These are phyloP conservation scores for Trifolium subterraneum DNA, from an alignment of 306 rosid genomes.

Conservation along the genomic window DNA sequence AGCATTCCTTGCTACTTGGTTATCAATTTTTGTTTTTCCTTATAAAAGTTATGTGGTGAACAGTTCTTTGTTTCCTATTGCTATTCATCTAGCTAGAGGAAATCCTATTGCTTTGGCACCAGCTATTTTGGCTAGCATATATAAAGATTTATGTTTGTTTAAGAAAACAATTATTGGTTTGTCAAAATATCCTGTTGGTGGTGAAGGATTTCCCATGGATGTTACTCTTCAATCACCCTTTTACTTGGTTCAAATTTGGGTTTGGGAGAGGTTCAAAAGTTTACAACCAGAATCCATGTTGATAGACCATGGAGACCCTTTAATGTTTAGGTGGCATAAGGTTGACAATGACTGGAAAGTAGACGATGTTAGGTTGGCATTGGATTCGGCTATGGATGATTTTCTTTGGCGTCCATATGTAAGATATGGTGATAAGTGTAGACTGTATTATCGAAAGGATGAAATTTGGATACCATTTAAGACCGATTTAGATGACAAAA, in stretches of 20 bases:
- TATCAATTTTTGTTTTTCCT: constrained; percentile 60
- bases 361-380: background rate
- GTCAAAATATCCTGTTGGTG: background rate
- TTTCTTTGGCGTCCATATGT: background rate
- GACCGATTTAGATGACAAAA: constrained; percentile 21
- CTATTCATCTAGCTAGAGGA: constrained; percentile 55
- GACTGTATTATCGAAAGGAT: constrained; percentile 36
- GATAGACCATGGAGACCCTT: background rate
- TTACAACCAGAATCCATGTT: background rate
- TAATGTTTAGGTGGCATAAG: background rate
- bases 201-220: background rate
- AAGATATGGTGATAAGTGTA: background rate
- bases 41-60: background rate
- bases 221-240: constrained; percentile 50
- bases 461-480: constrained; percentile 39
- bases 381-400: background rate
- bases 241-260: constrained; percentile 62
- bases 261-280: constrained; percentile 56
- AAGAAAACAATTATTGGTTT: background rate
- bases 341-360: background rate
- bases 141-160: background rate
- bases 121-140: background rate
- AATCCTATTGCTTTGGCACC: constrained; percentile 35
- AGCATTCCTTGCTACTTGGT: constrained; percentile 57
- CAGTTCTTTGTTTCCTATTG: constrained; percentile 50